Evolutionary conservation across 176 grass and related monocot species (phyloP).

Genomic region (Oryza meyeriana): DNA sequence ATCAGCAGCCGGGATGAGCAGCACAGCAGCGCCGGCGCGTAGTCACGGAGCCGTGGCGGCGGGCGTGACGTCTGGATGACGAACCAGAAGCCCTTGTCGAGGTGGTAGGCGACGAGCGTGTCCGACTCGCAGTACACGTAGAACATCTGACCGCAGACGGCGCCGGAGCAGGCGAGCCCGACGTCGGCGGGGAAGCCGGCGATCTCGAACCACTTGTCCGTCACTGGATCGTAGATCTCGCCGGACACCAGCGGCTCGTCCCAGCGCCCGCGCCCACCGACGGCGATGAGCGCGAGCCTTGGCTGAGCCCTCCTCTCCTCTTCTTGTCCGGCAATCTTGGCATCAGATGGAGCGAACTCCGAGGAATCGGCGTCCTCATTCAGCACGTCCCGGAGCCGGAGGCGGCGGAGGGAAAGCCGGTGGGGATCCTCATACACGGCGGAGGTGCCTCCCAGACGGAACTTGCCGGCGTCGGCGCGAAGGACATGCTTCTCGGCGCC

Average conservation of each 20-base stretch:
- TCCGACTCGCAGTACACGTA: constrained; percentile 88
- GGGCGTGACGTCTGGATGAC: constrained; percentile 53
- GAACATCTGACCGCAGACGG: constrained; percentile 55
- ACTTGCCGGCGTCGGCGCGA: constrained; percentile 18
- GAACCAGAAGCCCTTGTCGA: constrained; percentile 60
- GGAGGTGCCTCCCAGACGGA: constrained; percentile 53
- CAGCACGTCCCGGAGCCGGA: constrained; percentile 64
- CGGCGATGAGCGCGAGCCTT: constrained; percentile 59
- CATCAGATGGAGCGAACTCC: neutral
- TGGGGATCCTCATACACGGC: constrained; percentile 80
- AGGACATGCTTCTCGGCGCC: constrained; percentile 19
- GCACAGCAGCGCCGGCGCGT: constrained; percentile 65
- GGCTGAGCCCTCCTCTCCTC: neutral
- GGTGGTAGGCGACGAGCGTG: constrained; percentile 78
- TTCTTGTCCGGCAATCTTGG: neutral
- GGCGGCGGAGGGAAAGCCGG: constrained; percentile 54
- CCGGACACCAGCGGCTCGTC: constrained; percentile 80
- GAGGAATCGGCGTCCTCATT: constrained; percentile 34
- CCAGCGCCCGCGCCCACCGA: constrained; percentile 73
- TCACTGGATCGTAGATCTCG: constrained; percentile 67
- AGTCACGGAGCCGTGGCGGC: constrained; percentile 64
- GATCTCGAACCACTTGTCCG: constrained; percentile 71
- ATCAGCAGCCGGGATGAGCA: constrained; percentile 68
- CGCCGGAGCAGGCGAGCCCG: constrained; percentile 64
- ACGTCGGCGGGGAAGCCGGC: constrained; percentile 66